Percentiles rank a stretch among this genome's conserved stretches.
Evolutionary conservation across 2,329 filamentous ascomycete genomes (phyloP).

Genomic region (Atkinsonella texensis): DNA sequence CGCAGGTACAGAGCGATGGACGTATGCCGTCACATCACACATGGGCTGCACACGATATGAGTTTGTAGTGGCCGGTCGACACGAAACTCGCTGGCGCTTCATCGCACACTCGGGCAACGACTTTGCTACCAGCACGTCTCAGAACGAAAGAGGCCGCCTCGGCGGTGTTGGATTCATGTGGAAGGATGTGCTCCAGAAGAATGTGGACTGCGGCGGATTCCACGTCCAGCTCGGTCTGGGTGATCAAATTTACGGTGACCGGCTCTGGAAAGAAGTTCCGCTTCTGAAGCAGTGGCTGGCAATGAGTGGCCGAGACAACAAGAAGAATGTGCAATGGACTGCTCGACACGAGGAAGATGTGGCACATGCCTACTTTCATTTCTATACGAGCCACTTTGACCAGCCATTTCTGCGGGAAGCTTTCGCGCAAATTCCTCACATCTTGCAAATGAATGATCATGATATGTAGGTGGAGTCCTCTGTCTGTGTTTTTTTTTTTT

Average conservation of each 20-base stretch:
- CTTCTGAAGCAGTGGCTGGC: constrained; percentile 89
- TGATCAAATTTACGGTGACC: constrained; percentile 89
- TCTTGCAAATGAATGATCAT: constrained; percentile 89
- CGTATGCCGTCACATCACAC: constrained; percentile 94
- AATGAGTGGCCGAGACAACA: constrained; percentile 83
- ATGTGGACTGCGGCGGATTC: constrained; percentile 90
- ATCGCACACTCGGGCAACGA: constrained; percentile 95
- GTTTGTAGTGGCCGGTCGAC: constrained; percentile 81
- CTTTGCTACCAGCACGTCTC: constrained; percentile 77
- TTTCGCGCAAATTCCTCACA: constrained; percentile 92
- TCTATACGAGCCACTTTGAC: constrained; percentile 97
- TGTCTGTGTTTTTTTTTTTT: too few species aligned
- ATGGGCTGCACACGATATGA: constrained; percentile 97
- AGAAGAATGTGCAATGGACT: constrained; percentile 85
- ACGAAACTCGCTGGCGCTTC: constrained; percentile 90
- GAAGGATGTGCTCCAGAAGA: constrained; percentile 97
- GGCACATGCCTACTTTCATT: constrained; percentile 94
- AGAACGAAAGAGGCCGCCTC: constrained; percentile 72
- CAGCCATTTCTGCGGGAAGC: constrained; percentile 90
- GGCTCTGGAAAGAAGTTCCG: constrained; percentile 92
- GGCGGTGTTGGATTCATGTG: constrained; percentile 94
- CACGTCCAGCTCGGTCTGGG: constrained; percentile 87
- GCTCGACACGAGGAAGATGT: constrained; percentile 93
- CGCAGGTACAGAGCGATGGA: constrained; percentile 72
- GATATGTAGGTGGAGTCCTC: constrained; percentile 62